A percentile compares a stretch with the other conserved stretches of the same genome.
Conservation (phyloP, 1,139 yeast species). For the Trichomonascaceae sp. region DNA sequence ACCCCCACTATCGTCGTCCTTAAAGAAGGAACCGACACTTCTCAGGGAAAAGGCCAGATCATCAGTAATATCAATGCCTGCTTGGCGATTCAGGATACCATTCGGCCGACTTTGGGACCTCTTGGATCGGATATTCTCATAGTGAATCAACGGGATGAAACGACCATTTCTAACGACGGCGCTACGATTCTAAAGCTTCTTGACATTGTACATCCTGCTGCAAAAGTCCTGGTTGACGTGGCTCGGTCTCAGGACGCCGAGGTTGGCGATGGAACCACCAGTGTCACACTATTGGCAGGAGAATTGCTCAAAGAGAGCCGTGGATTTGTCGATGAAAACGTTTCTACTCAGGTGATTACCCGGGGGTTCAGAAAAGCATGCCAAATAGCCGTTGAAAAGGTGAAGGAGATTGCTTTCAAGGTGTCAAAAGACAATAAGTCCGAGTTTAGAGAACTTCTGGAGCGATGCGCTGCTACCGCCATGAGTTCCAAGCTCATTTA, state of each 20-base stretch:
- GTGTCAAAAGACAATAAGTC: conserved; percentile 38
- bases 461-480: conserved; percentile 93
- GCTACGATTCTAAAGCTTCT: conserved; percentile 88
- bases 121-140: conserved; percentile 92
- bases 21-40: conserved; percentile 94
- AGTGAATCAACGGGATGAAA: conserved; percentile 73
- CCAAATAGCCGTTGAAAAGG: conserved; percentile 63
- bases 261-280: conserved; percentile 98
- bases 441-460: conserved; percentile 69
- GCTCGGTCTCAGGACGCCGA: conserved; percentile 97
- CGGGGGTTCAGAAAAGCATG: conserved; percentile 86
- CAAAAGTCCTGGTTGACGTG: conserved; percentile 88
- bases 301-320: conserved; percentile 89
- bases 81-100: conserved; percentile 91
- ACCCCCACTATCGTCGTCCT: conserved; percentile 96
- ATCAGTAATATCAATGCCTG: conserved; percentile 95
- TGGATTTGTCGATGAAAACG: conserved; percentile 89
- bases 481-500: conserved; percentile 93
- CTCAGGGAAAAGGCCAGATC: conserved; percentile 95
- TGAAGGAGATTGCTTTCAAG: conserved; percentile 70
- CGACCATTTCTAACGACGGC: conserved; percentile 96
- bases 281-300: conserved; percentile 91
- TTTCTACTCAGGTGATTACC: conserved; percentile 79
- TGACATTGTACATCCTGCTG: conserved; percentile 98
- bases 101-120: conserved; percentile 94